Evolutionary conservation across 768 basidiomycete species (phyloP), one percentile per base, ranked within the genome.

Genomic region (Boletus subparvulus): DNA sequence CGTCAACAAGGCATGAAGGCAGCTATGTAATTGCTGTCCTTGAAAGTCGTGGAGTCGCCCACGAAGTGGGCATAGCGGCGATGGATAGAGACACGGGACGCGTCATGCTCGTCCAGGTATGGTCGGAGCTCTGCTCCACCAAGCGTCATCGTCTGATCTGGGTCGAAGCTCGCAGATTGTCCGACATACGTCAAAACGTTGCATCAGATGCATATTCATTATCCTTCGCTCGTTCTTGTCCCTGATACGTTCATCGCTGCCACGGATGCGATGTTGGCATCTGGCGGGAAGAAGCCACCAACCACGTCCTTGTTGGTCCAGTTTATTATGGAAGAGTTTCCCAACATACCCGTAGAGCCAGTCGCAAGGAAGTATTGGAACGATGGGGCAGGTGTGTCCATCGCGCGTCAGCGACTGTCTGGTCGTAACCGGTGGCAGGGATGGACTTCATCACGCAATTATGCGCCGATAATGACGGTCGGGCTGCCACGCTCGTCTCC

Each of bases 121-220:
- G 64, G 11, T 47, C 26, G 41, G 39, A 21, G 52, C 10, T 39
- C 37, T n/a, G 39, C 43, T 35, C 46, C 55, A 50, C 37, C 21
- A 19, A 24, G 39, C 37, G 32, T 45, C 55, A 52, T 39, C 21
- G 7, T 49, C 50, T 45, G 47, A 60, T 21, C 40, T 43, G 37
- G 32, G 13, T 12, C 21, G 17, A 55, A 95, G 91, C 78, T 93
- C 32, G 84, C 87, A 36, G 94, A 97, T 67, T 88, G 88, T 55
- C 85, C 90, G 54, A 94, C 93, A 14, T 95, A 93, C 60, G 86
- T 92, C 56, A 94, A 94, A 70, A 90, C 91, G 0, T 71, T 94
- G 19, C 90, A 93, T 65, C 91, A 93, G 59, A 85, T 93, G 83
- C 85, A 90, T 63, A 69, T 92, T 11, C 87, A 93, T 61, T 76